Evolutionary conservation across 768 basidiomycete genomes (phyloP), one percentile per base, ranked within the genome.

Genomic region (Chalciporus chontae): DNA sequence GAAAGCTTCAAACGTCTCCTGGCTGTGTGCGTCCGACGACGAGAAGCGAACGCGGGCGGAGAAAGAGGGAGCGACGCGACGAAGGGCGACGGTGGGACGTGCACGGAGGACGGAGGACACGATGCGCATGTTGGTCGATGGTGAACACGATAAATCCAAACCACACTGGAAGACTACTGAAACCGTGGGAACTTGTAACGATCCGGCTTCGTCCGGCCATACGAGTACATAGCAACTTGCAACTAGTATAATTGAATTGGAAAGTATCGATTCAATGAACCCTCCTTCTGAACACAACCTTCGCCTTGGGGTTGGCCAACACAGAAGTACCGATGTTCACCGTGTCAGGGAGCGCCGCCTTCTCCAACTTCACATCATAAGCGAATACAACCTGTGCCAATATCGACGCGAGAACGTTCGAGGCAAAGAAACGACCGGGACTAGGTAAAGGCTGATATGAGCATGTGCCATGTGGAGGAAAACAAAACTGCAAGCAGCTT

Each of bases 1-100:
- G 78, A 98, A 97, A 40, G 87, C 80, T 69, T 96, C 94, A 71
- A 92, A 97, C 15, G 88, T 80, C 75, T 97, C 94, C 69, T 92
- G 85, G 54, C 84, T 81, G 72, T 92, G 91, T 36, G 78, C 80
- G 65, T 72, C 72, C 42, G 80, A 76, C 37, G 74, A 71, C 27
- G 70, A 67, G 47, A 70, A 70, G 24, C 69, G 68, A 21, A 60
- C 52, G 5, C 54, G 43, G 21, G 53, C 19, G 0, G 55, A 26
- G 61, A 84, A 81, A 54, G 74, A 63, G 60, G 80, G 68, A 40
- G 78, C 74, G 21, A 68, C 54, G 52, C 76, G 69, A 62, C 72
- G 66, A 54, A 69, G 61, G 53, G 62, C 56, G 46, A 69, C 64
- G 48, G 74, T 59, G 47, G 84, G 79, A 55, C 83, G 79, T 45